Evolutionary conservation across 306 rosid genomes (phyloP).

Genomic region (Glycine tomentella): DNA sequence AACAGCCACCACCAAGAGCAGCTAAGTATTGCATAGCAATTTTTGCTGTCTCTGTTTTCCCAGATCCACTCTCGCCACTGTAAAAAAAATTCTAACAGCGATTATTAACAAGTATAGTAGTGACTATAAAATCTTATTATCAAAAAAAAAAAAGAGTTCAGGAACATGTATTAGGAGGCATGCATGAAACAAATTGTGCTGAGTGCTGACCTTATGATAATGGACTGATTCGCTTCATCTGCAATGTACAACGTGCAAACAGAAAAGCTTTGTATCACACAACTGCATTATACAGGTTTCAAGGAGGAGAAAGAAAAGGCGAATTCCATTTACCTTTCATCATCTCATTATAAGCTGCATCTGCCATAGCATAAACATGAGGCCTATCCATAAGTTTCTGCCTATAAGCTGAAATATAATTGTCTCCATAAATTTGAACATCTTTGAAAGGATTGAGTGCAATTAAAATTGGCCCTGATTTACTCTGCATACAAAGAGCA

Average conservation of each 20-base stretch:
- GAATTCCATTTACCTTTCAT: slow-evolving; percentile 65
- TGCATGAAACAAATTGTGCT: slow-evolving; percentile 33
- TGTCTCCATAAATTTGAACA: slow-evolving; percentile 70
- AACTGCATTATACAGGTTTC: slow-evolving; percentile 29
- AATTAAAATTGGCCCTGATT: slow-evolving; percentile 89
- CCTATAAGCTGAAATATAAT: slow-evolving; percentile 65
- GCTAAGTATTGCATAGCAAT: slow-evolving; percentile 87
- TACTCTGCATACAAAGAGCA: slow-evolving; percentile 71
- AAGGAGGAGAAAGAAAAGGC: slow-evolving; percentile 32
- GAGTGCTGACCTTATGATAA: slow-evolving; percentile 84
- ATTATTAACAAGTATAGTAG: slow-evolving; percentile 21
- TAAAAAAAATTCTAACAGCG: slow-evolving; percentile 38
- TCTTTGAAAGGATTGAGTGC: slow-evolving; percentile 93
- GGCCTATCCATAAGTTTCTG: slow-evolving; percentile 67
- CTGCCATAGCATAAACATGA: slow-evolving; percentile 82
- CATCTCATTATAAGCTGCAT: slow-evolving; percentile 85
- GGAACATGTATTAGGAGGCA: background rate
- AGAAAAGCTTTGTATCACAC: slow-evolving; percentile 46
- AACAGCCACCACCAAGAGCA: slow-evolving; percentile 76
- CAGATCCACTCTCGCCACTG: slow-evolving; percentile 99
- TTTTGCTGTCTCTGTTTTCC: slow-evolving; percentile 95
- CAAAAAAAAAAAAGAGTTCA: no score
- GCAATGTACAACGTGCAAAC: slow-evolving; percentile 55
- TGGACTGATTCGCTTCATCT: slow-evolving; percentile 90
- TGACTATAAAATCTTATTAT: no score